Base-by-base conservation (phyloP, 768 basidiomycete genomes). In the Hirschioporus abietinus region DNA sequence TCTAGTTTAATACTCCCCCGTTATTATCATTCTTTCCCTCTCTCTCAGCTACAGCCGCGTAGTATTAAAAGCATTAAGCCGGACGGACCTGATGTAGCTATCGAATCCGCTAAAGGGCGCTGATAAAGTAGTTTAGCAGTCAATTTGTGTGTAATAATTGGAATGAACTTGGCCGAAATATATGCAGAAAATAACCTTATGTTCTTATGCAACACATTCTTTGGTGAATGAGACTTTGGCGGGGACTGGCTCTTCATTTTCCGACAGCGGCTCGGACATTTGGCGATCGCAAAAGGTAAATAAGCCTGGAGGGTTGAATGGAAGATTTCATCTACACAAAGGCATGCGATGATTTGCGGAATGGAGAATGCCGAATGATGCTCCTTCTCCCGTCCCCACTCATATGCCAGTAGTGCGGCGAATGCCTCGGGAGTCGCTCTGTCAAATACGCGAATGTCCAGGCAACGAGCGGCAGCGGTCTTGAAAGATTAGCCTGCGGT, bases 61-160 rank as follows among this genome's bases (percentile, higher is more conserved):
- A 52, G 42, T 52, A 52, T 30, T 30, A 52, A 52, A 20, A 52
- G 42, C 42, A 52, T 20, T 52, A 15, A 52, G 42, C 42, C 42
- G 12, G 20, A 20, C 42, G 42, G 42, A 20, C 12, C 42, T 30
- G 20, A 12, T 52, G 42, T 52, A 52, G 42, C 42, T 52, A 52
- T 52, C 42, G 42, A 52, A 52, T 52, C 42, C 42, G 42, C 42
- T 52, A 52, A 52, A 52, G 42, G 42, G 42, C 42, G 42, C 42
- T 52, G 42, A 52, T 52, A 52, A 52, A 52, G 42, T 52, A 52
- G 42, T 52, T 52, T 52, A 52, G 42, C 15, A 52, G 42, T 52
- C 42, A 52, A 52, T 52, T 52, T 52, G 42, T 52, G 42, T 52
- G 42, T 52, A 52, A 52, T 52, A 52, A 52, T 52, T 52, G 42